These are phyloP conservation scores for Rubia peregrina DNA, from an alignment of 305 asterid genomes.

Conservation along the genomic window DNA sequence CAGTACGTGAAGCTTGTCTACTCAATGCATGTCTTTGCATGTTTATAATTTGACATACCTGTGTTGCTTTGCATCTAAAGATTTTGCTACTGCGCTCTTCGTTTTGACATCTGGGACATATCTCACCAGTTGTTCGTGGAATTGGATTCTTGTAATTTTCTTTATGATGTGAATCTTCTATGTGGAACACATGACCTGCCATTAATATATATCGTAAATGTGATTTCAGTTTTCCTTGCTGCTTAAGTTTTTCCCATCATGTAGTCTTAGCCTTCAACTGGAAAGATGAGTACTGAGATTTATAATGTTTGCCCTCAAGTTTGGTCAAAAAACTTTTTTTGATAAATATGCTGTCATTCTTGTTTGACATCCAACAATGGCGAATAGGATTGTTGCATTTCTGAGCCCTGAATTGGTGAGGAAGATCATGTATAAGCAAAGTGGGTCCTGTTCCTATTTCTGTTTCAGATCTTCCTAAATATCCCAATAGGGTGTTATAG, in stretches of 20 bases:
- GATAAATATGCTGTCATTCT: not conserved
- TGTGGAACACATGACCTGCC: not conserved
- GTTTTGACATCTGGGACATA: not conserved
- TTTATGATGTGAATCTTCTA: not conserved
- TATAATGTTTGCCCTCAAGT: not conserved
- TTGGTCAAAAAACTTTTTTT: not conserved
- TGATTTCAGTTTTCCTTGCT: not conserved
- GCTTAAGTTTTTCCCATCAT: not conserved
- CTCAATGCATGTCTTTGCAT: not conserved
- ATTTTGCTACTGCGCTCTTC: not conserved
- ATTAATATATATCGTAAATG: not conserved
- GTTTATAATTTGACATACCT: not conserved
- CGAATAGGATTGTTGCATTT: constrained; percentile 1
- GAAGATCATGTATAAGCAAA: not conserved
- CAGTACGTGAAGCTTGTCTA: not conserved
- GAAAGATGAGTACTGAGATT: not conserved
- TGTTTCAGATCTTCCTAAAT: not conserved
- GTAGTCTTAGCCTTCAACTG: not conserved
- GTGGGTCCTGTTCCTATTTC: not conserved
- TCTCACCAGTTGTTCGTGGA: not conserved
- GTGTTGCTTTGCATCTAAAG: not conserved
- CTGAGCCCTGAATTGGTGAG: not conserved
- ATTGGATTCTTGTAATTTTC: not conserved
- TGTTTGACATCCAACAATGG: not conserved
- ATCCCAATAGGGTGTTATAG: not conserved